Conservation (phyloP, 2,329 filamentous ascomycete species). For the Myotisia sp. region DNA sequence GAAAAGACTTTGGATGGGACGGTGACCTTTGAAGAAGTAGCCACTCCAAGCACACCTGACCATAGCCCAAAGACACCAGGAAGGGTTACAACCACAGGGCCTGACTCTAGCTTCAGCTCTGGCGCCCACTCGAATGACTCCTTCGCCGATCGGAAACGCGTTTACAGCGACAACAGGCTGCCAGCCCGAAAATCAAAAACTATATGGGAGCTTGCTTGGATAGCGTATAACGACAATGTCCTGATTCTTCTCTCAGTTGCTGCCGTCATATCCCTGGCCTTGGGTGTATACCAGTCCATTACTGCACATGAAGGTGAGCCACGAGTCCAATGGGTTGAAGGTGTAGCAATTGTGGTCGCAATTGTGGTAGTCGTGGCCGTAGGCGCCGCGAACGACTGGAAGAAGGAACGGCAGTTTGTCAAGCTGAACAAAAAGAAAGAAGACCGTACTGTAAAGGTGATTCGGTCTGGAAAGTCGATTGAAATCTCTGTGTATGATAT, state of each 20-base stretch:
- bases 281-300: conserved; percentile 61
- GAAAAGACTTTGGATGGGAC: conserved; percentile 50
- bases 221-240: conserved; percentile 71
- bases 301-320: conserved; percentile 37
- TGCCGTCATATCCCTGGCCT: conserved; percentile 56
- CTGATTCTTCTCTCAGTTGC: conserved; percentile 57
- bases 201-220: conserved; percentile 58
- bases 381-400: conserved; percentile 51
- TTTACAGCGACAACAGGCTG: conserved; percentile 56
- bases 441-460: conserved; percentile 57
- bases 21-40: conserved; percentile 54
- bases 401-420: conserved; percentile 52
- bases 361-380: conserved; percentile 51
- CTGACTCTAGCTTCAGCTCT: conserved; percentile 12
- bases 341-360: conserved; percentile 51
- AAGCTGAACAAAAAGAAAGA: conserved; percentile 63
- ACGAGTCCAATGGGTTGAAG: conserved; percentile 52
- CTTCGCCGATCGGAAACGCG: conserved; percentile 51
- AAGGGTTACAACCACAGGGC: conserved; percentile 10
- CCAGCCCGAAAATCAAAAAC: conserved; percentile 56
- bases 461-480: conserved; percentile 57
- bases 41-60: conserved; percentile 10
- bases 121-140: conserved; percentile 20
- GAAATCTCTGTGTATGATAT: conserved; percentile 59
- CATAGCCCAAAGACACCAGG: conserved; percentile 12